These are phyloP conservation scores for Fusarium verrucosum DNA, from an alignment of 2,329 filamentous ascomycete species.

Conservation along the genomic window DNA sequence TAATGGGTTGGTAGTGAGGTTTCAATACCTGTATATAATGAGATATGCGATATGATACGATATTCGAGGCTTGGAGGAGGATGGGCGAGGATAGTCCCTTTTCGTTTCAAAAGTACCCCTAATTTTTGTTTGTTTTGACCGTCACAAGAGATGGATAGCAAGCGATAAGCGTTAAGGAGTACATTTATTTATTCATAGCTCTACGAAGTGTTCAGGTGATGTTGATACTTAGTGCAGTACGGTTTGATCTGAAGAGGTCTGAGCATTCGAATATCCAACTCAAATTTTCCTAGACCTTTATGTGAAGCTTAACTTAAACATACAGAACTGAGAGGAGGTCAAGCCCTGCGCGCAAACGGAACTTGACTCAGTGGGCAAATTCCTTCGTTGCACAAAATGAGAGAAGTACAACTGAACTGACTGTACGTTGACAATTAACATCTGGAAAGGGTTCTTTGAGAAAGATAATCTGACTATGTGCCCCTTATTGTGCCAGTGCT, in stretches of 20 bases:
- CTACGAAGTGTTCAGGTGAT: background rate
- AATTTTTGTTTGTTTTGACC: constrained; percentile 8
- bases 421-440: too few species aligned
- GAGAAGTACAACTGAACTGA: too few species aligned
- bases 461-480: too few species aligned
- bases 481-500: too few species aligned
- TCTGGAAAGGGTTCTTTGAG: too few species aligned
- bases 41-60: constrained; percentile 42
- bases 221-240: background rate
- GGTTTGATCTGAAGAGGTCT: too few species aligned
- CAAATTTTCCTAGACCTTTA: background rate
- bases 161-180: background rate
- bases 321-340: background rate
- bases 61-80: constrained; percentile 9
- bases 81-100: constrained; percentile 14
- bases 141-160: background rate
- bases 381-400: too few species aligned
- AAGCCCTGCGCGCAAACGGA: too few species aligned
- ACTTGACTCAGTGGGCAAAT: too few species aligned
- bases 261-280: too few species aligned
- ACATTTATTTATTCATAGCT: background rate
- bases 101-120: constrained; percentile 2
- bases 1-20: constrained; percentile 11
- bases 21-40: constrained; percentile 26
- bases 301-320: background rate